Conservation (phyloP, 352 stramenopile species). For the Ochromonadaceae sp. region DNA sequence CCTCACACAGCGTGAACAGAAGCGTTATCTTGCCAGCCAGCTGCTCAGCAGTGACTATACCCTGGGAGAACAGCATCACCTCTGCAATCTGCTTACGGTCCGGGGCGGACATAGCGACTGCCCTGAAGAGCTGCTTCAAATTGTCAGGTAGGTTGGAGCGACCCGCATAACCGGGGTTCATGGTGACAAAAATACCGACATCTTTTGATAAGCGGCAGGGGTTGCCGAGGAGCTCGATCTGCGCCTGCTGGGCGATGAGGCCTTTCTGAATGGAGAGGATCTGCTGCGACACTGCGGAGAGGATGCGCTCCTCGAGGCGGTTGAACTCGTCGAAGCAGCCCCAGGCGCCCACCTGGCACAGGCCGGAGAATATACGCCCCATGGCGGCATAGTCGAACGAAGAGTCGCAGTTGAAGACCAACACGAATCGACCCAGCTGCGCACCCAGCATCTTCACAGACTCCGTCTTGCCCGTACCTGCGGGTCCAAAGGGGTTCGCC, state of each 20-base stretch:
- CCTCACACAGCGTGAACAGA: conserved; percentile 92
- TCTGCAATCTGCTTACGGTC: conserved; percentile 98
- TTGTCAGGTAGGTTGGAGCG: conserved; percentile 81
- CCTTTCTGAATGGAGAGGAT: conserved; percentile 98
- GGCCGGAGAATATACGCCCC: conserved; percentile 95
- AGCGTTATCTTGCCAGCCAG: conserved; percentile 92
- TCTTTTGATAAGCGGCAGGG: conserved; percentile 69
- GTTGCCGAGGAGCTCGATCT: conserved; percentile 88
- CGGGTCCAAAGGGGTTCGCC: conserved; percentile 94
- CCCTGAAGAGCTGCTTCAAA: conserved; percentile 98
- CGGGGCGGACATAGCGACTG: conserved; percentile 98
- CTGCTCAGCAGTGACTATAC: conserved; percentile 91
- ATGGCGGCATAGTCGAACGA: conserved; percentile 99
- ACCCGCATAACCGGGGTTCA: conserved; percentile 99
- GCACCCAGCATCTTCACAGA: conserved; percentile 97
- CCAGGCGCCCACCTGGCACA: conserved; percentile 98
- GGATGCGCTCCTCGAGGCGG: conserved; percentile 93
- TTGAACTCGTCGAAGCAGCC: conserved; percentile 99
- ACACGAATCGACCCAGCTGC: conserved; percentile 92
- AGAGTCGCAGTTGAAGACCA: conserved; percentile 99
- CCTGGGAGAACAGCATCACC: conserved; percentile 99
- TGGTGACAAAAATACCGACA: conserved; percentile 99
- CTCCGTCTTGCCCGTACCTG: conserved; percentile 99
- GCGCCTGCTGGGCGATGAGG: conserved; percentile 49
- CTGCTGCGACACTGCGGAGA: conserved; percentile 98